Evolutionary conservation across 768 basidiomycete genomes (phyloP).

Genomic region (Tylopilus subfusipes): DNA sequence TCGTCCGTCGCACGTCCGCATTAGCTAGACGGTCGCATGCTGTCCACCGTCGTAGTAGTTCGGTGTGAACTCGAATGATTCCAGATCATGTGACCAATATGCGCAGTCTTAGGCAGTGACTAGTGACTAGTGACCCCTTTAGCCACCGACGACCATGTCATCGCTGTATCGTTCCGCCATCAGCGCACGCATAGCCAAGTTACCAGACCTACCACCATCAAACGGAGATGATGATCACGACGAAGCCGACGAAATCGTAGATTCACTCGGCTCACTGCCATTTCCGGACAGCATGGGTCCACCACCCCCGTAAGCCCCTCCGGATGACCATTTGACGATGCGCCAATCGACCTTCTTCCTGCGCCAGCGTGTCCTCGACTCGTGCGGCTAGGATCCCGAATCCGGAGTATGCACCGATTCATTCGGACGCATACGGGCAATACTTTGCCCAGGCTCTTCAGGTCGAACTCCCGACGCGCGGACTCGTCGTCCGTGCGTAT

Average conservation of each 20-base stretch:
- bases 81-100: slow-evolving; percentile 3
- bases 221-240: slow-evolving; percentile 40
- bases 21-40: too few species aligned
- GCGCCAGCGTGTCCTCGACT: slow-evolving; percentile 25
- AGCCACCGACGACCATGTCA: slow-evolving; percentile 45
- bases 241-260: slow-evolving; percentile 48
- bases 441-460: slow-evolving; percentile 82
- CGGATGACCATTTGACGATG: slow-evolving; percentile 1
- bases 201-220: slow-evolving; percentile 54
- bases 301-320: slow-evolving; percentile 53
- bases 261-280: slow-evolving; percentile 60
- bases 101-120: too few species aligned
- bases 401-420: slow-evolving; percentile 71
- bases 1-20: too few species aligned
- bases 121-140: neutral
- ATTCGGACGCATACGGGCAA: slow-evolving; percentile 47
- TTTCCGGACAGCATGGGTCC: slow-evolving; percentile 49
- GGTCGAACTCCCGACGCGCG: slow-evolving; percentile 59
- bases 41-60: too few species aligned
- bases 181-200: slow-evolving; percentile 66
- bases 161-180: slow-evolving; percentile 75
- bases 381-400: slow-evolving; percentile 42
- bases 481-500: slow-evolving; percentile 75
- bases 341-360: slow-evolving; percentile 21
- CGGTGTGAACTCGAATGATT: too few species aligned